phyloP scores from a whole-genome alignment of 192 early-diverging fungal genomes.

The Coemansia sp. region DNA sequence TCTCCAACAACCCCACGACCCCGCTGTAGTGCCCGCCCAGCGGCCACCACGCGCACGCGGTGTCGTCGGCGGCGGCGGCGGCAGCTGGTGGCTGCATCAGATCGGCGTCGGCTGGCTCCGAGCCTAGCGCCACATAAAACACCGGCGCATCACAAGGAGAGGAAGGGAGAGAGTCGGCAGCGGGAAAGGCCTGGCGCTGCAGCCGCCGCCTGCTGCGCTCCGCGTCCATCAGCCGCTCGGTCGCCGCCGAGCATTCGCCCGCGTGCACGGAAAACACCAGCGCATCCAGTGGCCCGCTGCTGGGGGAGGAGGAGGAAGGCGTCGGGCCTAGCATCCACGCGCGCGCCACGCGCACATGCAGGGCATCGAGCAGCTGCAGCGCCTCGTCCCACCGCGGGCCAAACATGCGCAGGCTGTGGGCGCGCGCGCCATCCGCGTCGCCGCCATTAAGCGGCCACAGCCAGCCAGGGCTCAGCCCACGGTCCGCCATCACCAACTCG shows the following conservation, averaged over 20 bases:
- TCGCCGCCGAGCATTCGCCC: constrained; percentile 36
- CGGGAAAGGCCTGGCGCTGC: background rate
- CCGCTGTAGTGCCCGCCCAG: constrained; percentile 42
- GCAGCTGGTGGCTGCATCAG: constrained; percentile 12
- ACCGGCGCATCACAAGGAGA: background rate
- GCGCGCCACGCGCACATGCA: constrained; percentile 41
- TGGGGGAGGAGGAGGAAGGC: too few species aligned
- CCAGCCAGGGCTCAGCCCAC: constrained; percentile 29
- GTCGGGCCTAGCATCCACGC: constrained; percentile 45
- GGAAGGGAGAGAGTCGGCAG: too few species aligned
- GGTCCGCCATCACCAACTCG: background rate
- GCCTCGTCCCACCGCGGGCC: constrained; percentile 44
- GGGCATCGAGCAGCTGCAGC: constrained; percentile 22
- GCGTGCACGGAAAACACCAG: constrained; percentile 51
- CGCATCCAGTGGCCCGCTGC: constrained; percentile 30
- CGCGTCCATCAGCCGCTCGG: constrained; percentile 40
- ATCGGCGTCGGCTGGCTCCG: constrained; percentile 33
- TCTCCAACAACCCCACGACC: too few species aligned
- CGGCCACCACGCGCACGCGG: constrained; percentile 39
- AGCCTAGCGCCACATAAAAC: constrained; percentile 35
- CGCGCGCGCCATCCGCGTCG: constrained; percentile 24
- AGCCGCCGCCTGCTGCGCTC: constrained; percentile 21
- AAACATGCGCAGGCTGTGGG: constrained; percentile 41
- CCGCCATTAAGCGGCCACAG: constrained; percentile 44
- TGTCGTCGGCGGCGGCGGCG: background rate